Evolutionary conservation across 148 eudicot genomes (phyloP).

Genomic region (Fagopyrum homotropicum): DNA sequence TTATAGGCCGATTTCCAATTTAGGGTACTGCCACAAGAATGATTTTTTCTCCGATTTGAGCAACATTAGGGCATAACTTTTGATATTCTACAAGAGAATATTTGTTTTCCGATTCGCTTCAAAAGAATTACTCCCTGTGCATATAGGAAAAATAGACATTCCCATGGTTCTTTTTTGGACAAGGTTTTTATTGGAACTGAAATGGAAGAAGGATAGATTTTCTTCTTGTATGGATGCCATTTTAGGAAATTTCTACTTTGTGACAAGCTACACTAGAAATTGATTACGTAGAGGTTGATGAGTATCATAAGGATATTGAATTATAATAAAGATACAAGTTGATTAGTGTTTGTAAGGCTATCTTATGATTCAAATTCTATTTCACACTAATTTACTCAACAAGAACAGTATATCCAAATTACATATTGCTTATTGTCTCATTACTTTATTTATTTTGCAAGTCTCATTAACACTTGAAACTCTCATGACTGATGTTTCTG

Average conservation of each 20-base stretch:
- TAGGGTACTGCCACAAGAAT: not conserved
- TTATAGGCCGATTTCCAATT: too few relatives aligned
- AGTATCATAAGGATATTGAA: not conserved
- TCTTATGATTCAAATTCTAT: not conserved
- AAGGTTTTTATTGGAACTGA: not conserved
- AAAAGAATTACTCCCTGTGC: not conserved
- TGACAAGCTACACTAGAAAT: not conserved
- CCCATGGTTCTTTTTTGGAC: not conserved
- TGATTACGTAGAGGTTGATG: not conserved
- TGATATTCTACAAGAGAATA: not conserved
- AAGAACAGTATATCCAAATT: not conserved
- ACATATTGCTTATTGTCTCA: not conserved
- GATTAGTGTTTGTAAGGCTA: not conserved
- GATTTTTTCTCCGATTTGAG: not conserved
- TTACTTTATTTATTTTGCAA: not conserved
- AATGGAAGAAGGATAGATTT: not conserved
- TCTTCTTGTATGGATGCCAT: not conserved
- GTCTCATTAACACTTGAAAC: not conserved
- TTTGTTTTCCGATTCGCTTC: not conserved
- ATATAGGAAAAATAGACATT: not conserved
- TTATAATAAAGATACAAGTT: slow-evolving; percentile 1
- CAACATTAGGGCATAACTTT: not conserved
- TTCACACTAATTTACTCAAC: not conserved
- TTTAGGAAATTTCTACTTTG: not conserved
- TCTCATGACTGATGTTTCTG: slow-evolving; percentile 21